These are phyloP conservation scores for Sequoiadendron giganteum DNA, from an alignment of 75 land plant genomes.

Conservation along the genomic window DNA sequence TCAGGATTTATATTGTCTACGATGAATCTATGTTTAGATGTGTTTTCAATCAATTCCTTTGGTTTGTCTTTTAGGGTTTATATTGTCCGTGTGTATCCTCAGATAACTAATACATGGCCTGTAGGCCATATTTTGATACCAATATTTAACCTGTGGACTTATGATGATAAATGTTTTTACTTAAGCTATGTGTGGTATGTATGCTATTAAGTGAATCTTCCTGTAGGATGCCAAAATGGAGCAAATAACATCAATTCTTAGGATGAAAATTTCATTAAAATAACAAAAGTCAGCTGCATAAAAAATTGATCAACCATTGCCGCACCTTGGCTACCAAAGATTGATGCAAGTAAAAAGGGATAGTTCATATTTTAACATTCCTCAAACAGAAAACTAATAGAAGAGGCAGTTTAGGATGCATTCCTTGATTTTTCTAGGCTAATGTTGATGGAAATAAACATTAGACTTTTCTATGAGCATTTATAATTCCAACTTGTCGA, in stretches of 20 bases:
- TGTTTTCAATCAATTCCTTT: too few species aligned
- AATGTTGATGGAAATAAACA: neutral
- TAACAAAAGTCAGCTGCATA: too few species aligned
- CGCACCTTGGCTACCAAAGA: neutral
- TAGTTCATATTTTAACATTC: neutral
- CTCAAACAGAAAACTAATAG: neutral
- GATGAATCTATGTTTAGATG: too few species aligned
- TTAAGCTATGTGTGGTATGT: too few species aligned
- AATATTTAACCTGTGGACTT: too few species aligned
- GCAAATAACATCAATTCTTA: neutral
- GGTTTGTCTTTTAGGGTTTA: too few species aligned
- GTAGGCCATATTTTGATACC: too few species aligned
- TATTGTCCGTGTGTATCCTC: too few species aligned
- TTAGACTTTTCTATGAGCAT: neutral
- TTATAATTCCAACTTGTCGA: conserved; percentile 31
- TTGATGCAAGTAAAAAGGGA: neutral
- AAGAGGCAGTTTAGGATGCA: neutral
- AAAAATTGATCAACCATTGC: neutral
- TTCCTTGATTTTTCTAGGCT: neutral
- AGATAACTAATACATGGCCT: too few species aligned
- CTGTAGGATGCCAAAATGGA: neutral
- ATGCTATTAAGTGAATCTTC: too few species aligned
- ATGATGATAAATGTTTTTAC: too few species aligned
- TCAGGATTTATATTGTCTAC: too few species aligned
- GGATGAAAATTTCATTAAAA: neutral